These are phyloP conservation scores for Aureobasidium sp. DNA, from an alignment of 2,329 filamentous ascomycete genomes.

Conservation along the genomic window DNA sequence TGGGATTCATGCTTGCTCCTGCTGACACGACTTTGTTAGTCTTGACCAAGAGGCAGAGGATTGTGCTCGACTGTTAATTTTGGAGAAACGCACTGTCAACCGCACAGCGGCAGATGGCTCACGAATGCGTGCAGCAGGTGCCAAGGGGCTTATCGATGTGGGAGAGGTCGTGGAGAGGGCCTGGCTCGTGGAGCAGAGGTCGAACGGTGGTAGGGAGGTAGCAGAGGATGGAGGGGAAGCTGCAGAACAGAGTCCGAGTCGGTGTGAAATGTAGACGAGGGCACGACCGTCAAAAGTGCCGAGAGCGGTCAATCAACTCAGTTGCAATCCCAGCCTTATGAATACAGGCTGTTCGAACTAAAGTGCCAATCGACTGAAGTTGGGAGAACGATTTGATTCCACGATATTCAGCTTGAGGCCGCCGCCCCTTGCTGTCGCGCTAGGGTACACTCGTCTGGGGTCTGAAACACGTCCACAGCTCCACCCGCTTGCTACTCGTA, in stretches of 20 bases:
- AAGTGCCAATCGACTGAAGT: not conserved
- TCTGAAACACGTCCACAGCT: not conserved
- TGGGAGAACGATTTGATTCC: not conserved
- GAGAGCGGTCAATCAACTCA: not conserved
- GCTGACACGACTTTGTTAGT: not conserved
- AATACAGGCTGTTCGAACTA: not conserved
- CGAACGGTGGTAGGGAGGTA: not conserved
- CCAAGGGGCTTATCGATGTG: not conserved
- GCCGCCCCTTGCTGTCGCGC: slow-evolving; percentile 4
- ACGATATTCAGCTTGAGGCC: not conserved
- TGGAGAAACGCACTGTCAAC: slow-evolving; percentile 6
- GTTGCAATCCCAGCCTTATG: not conserved
- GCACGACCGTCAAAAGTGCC: not conserved
- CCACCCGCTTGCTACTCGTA: not conserved
- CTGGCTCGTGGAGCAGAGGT: not conserved
- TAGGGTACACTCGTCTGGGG: not conserved
- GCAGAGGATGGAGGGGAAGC: not conserved
- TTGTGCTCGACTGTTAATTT: not conserved
- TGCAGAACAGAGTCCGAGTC: slow-evolving; percentile 2
- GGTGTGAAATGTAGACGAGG: slow-evolving; percentile 3
- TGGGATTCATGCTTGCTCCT: slow-evolving; percentile 12
- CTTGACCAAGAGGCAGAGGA: not conserved
- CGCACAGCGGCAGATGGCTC: not conserved
- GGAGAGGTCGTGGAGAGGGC: not conserved
- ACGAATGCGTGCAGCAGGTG: not conserved